phyloP scores from a whole-genome alignment of 192 early-diverging fungal genomes.

The Coemansia furcata region DNA sequence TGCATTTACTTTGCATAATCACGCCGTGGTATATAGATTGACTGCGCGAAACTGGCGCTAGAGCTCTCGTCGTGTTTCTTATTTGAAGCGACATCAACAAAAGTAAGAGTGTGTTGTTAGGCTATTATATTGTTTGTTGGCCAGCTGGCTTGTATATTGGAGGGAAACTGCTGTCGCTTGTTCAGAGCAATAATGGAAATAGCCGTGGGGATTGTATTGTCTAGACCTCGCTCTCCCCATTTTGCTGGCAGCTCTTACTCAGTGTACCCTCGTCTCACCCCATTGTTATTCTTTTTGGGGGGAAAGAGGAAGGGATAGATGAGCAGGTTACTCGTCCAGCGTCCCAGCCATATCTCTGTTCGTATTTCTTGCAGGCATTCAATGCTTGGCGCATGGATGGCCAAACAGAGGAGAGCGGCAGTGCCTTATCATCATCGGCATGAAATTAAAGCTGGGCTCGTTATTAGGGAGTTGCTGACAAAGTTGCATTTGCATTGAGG shows the following conservation, averaged over 20 bases:
- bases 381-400: not conserved
- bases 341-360: not conserved
- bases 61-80: not conserved
- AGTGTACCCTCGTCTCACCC: not conserved
- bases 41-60: not conserved
- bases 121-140: not conserved
- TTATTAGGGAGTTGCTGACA: not conserved
- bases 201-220: not conserved
- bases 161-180: not conserved
- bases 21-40: not conserved
- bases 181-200: not conserved
- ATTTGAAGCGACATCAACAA: not conserved
- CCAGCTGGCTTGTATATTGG: not conserved
- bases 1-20: slow-evolving; percentile 7
- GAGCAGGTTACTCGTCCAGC: slow-evolving; percentile 1
- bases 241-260: not conserved
- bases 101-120: not conserved
- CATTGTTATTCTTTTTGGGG: not conserved
- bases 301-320: not conserved
- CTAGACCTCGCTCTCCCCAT: slow-evolving; percentile 2
- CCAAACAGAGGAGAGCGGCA: not conserved
- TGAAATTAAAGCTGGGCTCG: slow-evolving; percentile 1
- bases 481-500: not conserved
- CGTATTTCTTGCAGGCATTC: not conserved
- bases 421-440: not conserved